Percentiles rank a stretch among this genome's conserved stretches.
Conservation (phyloP, 2,329 filamentous ascomycete species). For the Aureobasidium subglaciale region DNA sequence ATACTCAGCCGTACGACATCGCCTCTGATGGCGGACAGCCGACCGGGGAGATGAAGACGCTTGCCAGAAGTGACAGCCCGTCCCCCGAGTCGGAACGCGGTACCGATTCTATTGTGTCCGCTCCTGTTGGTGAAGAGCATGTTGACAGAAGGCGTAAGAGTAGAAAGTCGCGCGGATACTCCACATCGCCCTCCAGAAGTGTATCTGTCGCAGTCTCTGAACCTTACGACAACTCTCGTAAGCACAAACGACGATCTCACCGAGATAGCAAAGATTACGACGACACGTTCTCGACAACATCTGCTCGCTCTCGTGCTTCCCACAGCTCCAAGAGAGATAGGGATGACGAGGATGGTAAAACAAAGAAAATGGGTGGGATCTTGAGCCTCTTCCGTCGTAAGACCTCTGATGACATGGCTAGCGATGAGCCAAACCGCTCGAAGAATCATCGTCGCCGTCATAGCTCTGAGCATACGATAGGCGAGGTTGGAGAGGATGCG, state of each 20-base stretch:
- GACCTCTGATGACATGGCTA: conserved; percentile 33
- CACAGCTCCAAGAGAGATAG: conserved; percentile 27
- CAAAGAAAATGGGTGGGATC: conserved; percentile 40
- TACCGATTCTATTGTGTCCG: conserved; percentile 23
- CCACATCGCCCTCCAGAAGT: conserved; percentile 28
- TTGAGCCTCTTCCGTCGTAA: conserved; percentile 42
- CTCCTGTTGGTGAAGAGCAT: conserved; percentile 24
- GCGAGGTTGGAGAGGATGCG: conserved; percentile 18
- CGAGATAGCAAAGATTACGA: conserved; percentile 34
- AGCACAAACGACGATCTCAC: conserved; percentile 28
- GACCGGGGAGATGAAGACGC: background rate
- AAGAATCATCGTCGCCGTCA: conserved; percentile 34
- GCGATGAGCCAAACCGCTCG: conserved; percentile 33
- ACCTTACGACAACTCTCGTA: conserved; percentile 29
- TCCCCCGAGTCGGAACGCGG: conserved; percentile 18
- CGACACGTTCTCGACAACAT: conserved; percentile 35
- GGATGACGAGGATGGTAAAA: conserved; percentile 35
- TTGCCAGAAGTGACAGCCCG: background rate
- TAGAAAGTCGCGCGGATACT: conserved; percentile 24
- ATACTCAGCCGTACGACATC: background rate
- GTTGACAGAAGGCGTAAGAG: conserved; percentile 29
- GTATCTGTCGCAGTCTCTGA: conserved; percentile 35
- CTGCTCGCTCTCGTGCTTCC: conserved; percentile 26
- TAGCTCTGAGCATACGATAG: conserved; percentile 25
- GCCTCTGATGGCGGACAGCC: background rate